Percentiles rank a stretch among this genome's conserved stretches.
Conservation (phyloP, 768 basidiomycete genomes). For the Agrocybe praecox region DNA sequence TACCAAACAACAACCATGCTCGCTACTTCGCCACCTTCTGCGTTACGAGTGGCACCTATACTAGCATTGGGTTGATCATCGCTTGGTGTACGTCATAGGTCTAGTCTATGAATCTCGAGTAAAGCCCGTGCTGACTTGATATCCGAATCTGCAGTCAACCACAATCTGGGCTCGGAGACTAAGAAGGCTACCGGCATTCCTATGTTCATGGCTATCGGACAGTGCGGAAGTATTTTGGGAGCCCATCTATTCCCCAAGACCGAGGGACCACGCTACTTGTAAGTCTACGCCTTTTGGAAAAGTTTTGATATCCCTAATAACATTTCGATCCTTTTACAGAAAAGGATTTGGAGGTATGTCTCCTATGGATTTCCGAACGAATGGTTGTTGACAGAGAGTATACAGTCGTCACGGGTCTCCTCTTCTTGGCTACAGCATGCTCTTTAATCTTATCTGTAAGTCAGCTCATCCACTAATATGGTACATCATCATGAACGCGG, state of each 20-base stretch:
- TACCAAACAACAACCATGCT: constrained; percentile 56
- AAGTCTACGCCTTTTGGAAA: no score
- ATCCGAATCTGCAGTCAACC: constrained; percentile 47
- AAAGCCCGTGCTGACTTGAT: constrained; percentile 3
- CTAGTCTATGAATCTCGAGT: not conserved
- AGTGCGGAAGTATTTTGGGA: constrained; percentile 78
- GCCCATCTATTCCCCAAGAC: constrained; percentile 69
- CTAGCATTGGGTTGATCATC: constrained; percentile 71
- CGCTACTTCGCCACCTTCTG: constrained; percentile 81
- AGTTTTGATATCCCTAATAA: no score
- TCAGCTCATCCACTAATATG: not conserved
- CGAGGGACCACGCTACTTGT: constrained; percentile 71
- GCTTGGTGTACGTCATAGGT: constrained; percentile 66
- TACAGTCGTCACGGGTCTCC: constrained; percentile 33
- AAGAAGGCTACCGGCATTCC: constrained; percentile 79
- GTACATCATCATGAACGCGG: not conserved
- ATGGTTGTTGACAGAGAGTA: not conserved
- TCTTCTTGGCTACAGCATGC: constrained; percentile 58
- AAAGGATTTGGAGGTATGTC: constrained; percentile 59
- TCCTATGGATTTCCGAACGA: not conserved
- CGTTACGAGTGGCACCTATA: constrained; percentile 77
- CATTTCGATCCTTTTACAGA: no score
- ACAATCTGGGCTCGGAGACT: constrained; percentile 78
- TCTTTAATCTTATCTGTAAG: constrained; percentile 53
- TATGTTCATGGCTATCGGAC: constrained; percentile 80